Base-by-base conservation (phyloP, 176 grass and related monocot genomes). In the Bothriochloa decipiens region DNA sequence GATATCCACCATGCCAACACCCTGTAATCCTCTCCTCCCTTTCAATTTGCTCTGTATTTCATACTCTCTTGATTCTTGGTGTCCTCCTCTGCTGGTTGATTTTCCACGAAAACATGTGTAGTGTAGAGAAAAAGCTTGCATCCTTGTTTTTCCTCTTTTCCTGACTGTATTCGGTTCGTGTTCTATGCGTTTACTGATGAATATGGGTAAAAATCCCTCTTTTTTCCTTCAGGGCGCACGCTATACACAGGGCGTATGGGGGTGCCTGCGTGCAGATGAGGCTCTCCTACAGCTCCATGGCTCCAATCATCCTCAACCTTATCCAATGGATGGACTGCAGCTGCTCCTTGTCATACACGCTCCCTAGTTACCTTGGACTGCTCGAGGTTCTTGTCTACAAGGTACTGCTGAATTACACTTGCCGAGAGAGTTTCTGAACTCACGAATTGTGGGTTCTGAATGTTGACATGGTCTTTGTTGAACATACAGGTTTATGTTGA, bases 261-360 rank as follows among this genome's bases (percentile, higher is more conserved):
- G 97, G 97, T 76, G 84, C 97, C 37, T 94, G 93, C 64, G 91
- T 99, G 62, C 97, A 96, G 90, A 99, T 99, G 97, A 99, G 91
- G 72, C 60, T 99, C 16, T 99, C 97, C 14, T 96, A 94, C 71
- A 96, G 97, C 76, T 92, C 91, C 79, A 92, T 99, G 91, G 97
- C 97, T 47, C 97, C 97, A 81, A 85, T 99, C 77, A 92, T 99
- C 86, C 87, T 96, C 32, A 94, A 93, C 87, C 89, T 98, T 46
- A 98, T 95, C 85, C 96, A 98, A 73, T 95, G 96, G 93, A 92
- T 99, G 93, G 97, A 96, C 55, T 99, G 97, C 70, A 98, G 88
- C 67, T 93, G 91, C 83, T 93, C 89, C 73, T 85, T 89, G 40
- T 94, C 88, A 66, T 96, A 87, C 47, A 86, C 89, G 77, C 89